These are phyloP conservation scores for Russula earlei DNA, from an alignment of 768 basidiomycete species.

Conservation along the genomic window DNA sequence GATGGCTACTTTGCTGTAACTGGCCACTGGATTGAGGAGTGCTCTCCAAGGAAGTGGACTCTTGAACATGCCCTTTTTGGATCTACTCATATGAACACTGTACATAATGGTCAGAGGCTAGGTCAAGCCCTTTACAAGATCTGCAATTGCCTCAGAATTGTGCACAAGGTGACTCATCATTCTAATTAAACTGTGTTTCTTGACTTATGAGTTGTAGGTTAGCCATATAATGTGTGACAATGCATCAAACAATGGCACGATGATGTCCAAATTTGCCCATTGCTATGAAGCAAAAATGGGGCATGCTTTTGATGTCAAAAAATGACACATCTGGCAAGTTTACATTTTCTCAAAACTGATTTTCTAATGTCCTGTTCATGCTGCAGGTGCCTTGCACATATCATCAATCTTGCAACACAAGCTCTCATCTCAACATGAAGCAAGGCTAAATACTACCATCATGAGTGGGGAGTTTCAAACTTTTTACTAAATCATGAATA, in stretches of 20 bases:
- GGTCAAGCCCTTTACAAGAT: no score
- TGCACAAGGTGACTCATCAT: no score
- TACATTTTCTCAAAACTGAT: background rate
- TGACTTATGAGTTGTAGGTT: no score
- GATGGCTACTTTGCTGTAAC: background rate
- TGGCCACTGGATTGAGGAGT: no score
- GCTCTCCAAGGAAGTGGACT: background rate
- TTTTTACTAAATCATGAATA: no score
- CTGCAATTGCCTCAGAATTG: no score
- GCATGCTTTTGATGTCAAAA: background rate
- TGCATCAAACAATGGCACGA: background rate
- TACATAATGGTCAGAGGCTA: conserved; percentile 17
- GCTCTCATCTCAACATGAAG: no score
- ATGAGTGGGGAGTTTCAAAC: no score
- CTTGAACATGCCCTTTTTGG: background rate
- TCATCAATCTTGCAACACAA: no score
- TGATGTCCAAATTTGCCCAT: background rate
- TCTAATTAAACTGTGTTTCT: no score
- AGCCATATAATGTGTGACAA: background rate
- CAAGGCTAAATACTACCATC: no score
- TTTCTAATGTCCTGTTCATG: background rate
- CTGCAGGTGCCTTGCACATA: background rate
- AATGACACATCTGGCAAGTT: background rate
- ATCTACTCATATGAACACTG: background rate
- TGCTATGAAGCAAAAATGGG: background rate